phyloP scores from a whole-genome alignment of 495 filamentous ascomycete genomes.

The Talaromyces borbonicus region DNA sequence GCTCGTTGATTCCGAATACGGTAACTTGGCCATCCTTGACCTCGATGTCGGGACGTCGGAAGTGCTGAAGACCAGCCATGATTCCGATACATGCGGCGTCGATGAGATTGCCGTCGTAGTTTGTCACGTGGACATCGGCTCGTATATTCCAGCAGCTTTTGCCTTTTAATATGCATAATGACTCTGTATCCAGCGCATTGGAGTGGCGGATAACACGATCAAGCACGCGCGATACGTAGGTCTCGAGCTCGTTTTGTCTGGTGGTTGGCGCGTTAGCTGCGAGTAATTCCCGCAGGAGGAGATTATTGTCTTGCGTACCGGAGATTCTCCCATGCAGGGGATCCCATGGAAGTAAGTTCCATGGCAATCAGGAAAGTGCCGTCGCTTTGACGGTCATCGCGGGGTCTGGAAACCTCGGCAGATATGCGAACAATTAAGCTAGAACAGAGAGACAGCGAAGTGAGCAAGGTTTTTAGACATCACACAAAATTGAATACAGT shows the following conservation, averaged over 20 bases:
- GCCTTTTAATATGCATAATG: constrained; percentile 83
- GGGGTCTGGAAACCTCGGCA: constrained; percentile 76
- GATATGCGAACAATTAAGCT: constrained; percentile 81
- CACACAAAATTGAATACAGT: neutral
- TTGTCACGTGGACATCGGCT: constrained; percentile 81
- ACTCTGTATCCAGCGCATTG: constrained; percentile 85
- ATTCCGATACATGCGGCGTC: constrained; percentile 79
- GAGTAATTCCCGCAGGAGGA: neutral
- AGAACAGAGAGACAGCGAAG: constrained; percentile 1
- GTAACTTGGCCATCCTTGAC: constrained; percentile 73
- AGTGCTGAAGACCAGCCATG: constrained; percentile 80
- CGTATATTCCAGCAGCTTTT: constrained; percentile 83
- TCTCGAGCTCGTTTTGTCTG: constrained; percentile 67
- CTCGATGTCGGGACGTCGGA: constrained; percentile 75
- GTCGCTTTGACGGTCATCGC: constrained; percentile 82
- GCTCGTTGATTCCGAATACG: constrained; percentile 71
- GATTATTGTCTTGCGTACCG: constrained; percentile 42
- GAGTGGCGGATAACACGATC: constrained; percentile 91
- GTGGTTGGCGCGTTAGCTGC: constrained; percentile 12
- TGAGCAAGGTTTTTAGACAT: neutral
- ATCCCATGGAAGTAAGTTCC: constrained; percentile 87
- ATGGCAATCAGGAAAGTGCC: constrained; percentile 86
- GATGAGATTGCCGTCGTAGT: constrained; percentile 79
- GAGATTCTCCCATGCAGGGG: constrained; percentile 80
- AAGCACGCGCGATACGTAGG: constrained; percentile 73